phyloP scores from a whole-genome alignment of 192 early-diverging fungal genomes.

The Umbelopsis isabellina region DNA sequence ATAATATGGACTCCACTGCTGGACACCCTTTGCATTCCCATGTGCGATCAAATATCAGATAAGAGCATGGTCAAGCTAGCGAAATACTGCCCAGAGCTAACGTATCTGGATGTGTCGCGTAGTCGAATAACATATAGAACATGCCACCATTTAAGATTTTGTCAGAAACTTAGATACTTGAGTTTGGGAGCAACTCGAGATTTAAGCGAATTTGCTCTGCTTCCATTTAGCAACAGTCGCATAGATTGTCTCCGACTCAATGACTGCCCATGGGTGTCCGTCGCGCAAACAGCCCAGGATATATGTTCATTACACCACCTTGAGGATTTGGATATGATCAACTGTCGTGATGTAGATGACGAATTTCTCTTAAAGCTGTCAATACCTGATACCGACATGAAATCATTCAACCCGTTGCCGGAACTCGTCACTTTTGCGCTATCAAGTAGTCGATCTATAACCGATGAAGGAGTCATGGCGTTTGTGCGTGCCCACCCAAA shows the following conservation, averaged over 20 bases:
- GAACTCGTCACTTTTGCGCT: constrained; percentile 4
- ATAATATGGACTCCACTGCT: constrained; percentile 18
- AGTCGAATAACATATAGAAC: constrained; percentile 21
- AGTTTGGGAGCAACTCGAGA: constrained; percentile 1
- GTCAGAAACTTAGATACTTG: constrained; percentile 5
- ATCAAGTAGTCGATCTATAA: constrained; percentile 8
- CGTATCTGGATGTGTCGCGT: background rate
- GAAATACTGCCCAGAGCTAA: background rate
- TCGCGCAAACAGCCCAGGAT: constrained; percentile 2
- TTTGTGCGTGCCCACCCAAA: constrained; percentile 4
- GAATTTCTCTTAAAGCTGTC: constrained; percentile 5
- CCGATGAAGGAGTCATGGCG: constrained; percentile 10
- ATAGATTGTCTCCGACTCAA: background rate
- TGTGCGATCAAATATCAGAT: background rate
- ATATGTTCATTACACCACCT: constrained; percentile 6
- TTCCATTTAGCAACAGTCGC: constrained; percentile 4
- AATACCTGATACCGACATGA: constrained; percentile 15
- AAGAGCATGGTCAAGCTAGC: constrained; percentile 10
- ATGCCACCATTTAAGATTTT: constrained; percentile 6
- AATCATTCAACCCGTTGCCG: background rate
- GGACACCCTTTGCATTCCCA: background rate
- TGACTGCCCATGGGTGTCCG: constrained; percentile 14
- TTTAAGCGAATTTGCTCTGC: background rate
- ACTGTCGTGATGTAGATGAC: constrained; percentile 9
- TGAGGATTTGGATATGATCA: constrained; percentile 2